Evolutionary conservation across 2,329 filamentous ascomycete genomes (phyloP).

Genomic region (Fusarium sp.): DNA sequence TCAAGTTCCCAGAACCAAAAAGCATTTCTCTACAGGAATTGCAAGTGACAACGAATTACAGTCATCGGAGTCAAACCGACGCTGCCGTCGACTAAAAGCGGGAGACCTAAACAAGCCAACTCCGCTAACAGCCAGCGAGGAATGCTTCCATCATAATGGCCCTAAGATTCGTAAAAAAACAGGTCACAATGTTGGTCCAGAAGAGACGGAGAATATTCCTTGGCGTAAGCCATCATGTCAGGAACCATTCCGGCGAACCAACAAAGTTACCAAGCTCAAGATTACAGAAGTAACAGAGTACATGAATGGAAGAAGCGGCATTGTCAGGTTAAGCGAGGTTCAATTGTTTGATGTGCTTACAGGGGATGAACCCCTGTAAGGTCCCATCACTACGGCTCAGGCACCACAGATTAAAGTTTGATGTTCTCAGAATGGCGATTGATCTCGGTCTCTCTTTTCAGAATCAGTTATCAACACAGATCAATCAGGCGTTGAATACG

Average conservation of each 20-base stretch:
- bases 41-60: rapidly evolving
- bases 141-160: background rate
- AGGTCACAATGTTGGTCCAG: background rate
- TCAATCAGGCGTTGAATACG: background rate
- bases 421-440: background rate
- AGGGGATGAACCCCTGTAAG: background rate
- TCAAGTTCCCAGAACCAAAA: background rate
- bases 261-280: background rate
- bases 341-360: background rate
- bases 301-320: background rate
- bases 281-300: background rate
- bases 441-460: background rate
- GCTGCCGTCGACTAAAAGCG: background rate
- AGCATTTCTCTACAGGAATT: background rate
- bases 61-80: background rate
- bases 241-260: slow-evolving; percentile 1
- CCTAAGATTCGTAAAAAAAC: background rate
- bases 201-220: background rate
- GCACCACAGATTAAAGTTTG: slow-evolving; percentile 6
- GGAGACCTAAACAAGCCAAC: background rate
- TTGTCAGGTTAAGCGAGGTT: background rate
- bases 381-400: slow-evolving; percentile 10
- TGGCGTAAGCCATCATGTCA: background rate
- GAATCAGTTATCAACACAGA: background rate
- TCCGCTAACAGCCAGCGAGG: background rate